Conservation (phyloP, 2,329 filamentous ascomycete genomes). For the Epichloe glyceriae region DNA sequence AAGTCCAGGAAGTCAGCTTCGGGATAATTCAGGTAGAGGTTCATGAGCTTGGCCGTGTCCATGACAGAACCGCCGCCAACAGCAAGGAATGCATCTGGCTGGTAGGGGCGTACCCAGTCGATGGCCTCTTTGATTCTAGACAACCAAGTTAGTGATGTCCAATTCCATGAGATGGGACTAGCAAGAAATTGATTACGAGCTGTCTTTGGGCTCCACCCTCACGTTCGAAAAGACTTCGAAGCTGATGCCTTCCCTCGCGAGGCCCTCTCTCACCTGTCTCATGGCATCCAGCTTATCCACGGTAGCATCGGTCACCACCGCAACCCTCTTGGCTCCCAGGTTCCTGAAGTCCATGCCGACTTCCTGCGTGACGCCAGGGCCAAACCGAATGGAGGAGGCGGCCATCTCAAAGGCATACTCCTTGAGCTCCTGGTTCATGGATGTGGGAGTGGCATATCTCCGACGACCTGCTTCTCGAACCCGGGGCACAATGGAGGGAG, state of each 20-base stretch:
- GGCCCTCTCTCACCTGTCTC: conserved; percentile 71
- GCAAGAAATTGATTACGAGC: conserved; percentile 44
- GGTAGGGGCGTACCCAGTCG: conserved; percentile 65
- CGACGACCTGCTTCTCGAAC: conserved; percentile 24
- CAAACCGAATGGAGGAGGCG: conserved; percentile 85
- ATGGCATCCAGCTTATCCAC: conserved; percentile 78
- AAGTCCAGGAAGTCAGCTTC: conserved; percentile 95
- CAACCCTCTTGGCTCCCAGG: conserved; percentile 73
- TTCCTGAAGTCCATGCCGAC: conserved; percentile 98
- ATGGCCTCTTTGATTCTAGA: conserved; percentile 77
- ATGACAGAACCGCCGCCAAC: conserved; percentile 88
- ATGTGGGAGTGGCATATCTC: conserved; percentile 59
- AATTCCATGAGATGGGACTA: conserved; percentile 16
- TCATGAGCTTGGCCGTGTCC: conserved; percentile 98
- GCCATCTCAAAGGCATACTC: conserved; percentile 99
- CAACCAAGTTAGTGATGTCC: not conserved
- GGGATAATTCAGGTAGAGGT: conserved; percentile 81
- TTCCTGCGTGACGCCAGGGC: conserved; percentile 83
- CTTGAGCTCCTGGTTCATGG: conserved; percentile 47
- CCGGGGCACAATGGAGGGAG: conserved; percentile 41
- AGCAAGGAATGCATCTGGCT: conserved; percentile 80
- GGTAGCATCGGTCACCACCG: conserved; percentile 79
- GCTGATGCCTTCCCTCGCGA: conserved; percentile 64
- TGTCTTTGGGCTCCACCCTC: conserved; percentile 86
- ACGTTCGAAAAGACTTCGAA: conserved; percentile 74